Conservation (phyloP, 352 stramenopile genomes). For the Phytophthora idaei region DNA sequence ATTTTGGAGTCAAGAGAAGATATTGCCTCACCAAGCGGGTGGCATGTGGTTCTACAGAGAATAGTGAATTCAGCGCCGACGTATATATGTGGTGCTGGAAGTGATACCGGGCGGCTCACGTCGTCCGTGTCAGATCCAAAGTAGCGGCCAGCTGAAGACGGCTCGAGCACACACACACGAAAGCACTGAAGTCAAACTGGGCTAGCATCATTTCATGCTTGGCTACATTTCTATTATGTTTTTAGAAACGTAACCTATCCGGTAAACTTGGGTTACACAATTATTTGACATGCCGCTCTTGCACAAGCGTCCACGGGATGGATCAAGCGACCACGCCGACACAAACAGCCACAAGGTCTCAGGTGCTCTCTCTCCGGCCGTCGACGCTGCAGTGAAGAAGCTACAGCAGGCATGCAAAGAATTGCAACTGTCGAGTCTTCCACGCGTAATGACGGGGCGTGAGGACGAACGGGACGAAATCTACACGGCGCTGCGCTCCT, state of each 20-base stretch:
- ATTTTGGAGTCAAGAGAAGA: background rate
- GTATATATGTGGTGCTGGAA: slow-evolving; percentile 19
- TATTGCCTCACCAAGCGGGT: background rate
- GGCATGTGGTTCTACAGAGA: slow-evolving; percentile 20
- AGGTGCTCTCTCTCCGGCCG: background rate
- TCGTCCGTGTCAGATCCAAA: slow-evolving; percentile 22
- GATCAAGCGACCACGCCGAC: background rate
- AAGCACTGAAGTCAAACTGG: slow-evolving; percentile 1
- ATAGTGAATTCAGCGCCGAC: slow-evolving; percentile 19
- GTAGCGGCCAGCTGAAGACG: background rate
- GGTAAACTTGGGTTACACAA: background rate
- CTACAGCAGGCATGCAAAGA: slow-evolving; percentile 62
- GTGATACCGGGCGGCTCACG: background rate
- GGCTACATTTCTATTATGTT: no score
- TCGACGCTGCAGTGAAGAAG: slow-evolving; percentile 35
- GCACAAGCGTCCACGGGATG: slow-evolving; percentile 19
- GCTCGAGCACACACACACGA: background rate
- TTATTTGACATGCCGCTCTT: background rate
- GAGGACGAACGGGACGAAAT: slow-evolving; percentile 70
- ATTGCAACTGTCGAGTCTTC: slow-evolving; percentile 64
- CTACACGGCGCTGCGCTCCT: slow-evolving; percentile 52
- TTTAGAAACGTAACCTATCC: background rate
- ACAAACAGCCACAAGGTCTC: background rate
- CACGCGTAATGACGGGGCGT: slow-evolving; percentile 57
- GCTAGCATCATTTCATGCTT: no score